Conservation (phyloP, 306 rosid species). For the Cucurbita pepo region DNA sequence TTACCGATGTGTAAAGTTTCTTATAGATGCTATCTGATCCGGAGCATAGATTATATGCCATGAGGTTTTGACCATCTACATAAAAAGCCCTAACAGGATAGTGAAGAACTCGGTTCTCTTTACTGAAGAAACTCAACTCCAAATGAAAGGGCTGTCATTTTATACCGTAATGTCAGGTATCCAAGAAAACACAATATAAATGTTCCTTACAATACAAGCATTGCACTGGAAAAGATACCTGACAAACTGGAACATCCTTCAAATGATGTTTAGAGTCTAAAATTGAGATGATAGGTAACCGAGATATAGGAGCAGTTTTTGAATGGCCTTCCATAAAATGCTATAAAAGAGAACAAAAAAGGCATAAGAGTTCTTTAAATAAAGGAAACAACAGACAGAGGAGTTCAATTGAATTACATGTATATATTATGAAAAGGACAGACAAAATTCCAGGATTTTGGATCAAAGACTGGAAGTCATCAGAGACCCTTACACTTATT, state of each 20-base stretch:
- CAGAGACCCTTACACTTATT: neutral
- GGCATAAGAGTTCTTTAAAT: neutral
- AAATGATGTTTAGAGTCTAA: constrained; percentile 70
- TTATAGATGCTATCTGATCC: constrained; percentile 71
- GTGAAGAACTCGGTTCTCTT: constrained; percentile 89
- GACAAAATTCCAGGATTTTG: neutral
- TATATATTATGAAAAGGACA: neutral
- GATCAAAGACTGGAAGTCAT: neutral
- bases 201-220: constrained; percentile 11
- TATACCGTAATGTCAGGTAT: constrained; percentile 17
- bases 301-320: constrained; percentile 77
- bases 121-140: constrained; percentile 93
- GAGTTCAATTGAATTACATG: neutral
- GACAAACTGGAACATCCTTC: constrained; percentile 74
- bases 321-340: constrained; percentile 98
- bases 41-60: constrained; percentile 64
- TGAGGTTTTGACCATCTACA: constrained; percentile 70
- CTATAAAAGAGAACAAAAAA: constrained; percentile 31
- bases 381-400: neutral
- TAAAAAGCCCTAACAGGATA: constrained; percentile 87
- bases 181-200: constrained; percentile 11
- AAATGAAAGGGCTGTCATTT: constrained; percentile 72
- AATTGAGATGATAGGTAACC: constrained; percentile 77
- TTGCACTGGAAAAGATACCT: constrained; percentile 27
- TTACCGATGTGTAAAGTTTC: constrained; percentile 81